Percentiles rank a stretch among this genome's conserved stretches.
phyloP scores from a whole-genome alignment of 2,329 filamentous ascomycete species.

The Clonostachys byssicola region DNA sequence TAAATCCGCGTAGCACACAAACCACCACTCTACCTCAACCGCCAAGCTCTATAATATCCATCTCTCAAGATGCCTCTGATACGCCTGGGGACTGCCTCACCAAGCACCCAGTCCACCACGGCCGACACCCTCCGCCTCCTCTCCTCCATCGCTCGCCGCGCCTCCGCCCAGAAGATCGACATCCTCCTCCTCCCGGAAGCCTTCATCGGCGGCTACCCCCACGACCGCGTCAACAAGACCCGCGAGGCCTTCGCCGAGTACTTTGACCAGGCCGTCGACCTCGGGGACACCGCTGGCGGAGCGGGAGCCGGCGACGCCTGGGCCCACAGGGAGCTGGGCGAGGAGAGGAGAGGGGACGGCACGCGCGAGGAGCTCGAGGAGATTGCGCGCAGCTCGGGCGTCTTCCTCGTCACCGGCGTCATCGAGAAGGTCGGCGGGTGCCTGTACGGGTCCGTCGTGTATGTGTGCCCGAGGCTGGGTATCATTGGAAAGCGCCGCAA shows the following conservation, averaged over 20 bases:
- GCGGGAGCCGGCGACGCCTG: conserved; percentile 70
- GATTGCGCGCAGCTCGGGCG: conserved; percentile 70
- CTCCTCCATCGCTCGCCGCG: conserved; percentile 55
- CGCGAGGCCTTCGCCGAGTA: conserved; percentile 81
- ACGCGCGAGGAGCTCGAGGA: conserved; percentile 76
- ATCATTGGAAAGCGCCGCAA: conserved; percentile 83
- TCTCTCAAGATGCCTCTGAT: conserved; percentile 24
- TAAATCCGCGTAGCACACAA: too few species aligned
- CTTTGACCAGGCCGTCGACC: conserved; percentile 73
- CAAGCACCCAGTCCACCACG: conserved; percentile 43
- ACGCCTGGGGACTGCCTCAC: conserved; percentile 52
- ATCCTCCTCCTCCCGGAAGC: conserved; percentile 89
- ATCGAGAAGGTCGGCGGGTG: conserved; percentile 80
- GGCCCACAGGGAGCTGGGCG: conserved; percentile 54
- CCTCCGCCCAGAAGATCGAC: conserved; percentile 52
- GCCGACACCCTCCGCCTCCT: conserved; percentile 63
- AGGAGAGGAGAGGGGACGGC: conserved; percentile 38
- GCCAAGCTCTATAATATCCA: too few species aligned
- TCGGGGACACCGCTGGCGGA: conserved; percentile 69
- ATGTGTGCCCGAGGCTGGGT: conserved; percentile 72
- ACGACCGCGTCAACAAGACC: conserved; percentile 62
- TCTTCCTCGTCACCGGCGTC: conserved; percentile 77
- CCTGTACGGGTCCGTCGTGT: conserved; percentile 78
- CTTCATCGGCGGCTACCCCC: conserved; percentile 88
- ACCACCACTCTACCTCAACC: too few species aligned